A percentile compares a stretch with the other conserved stretches of the same genome.
These are phyloP conservation scores for Psilocybe subaeruginosa DNA, from an alignment of 768 basidiomycete genomes.

Conservation along the genomic window DNA sequence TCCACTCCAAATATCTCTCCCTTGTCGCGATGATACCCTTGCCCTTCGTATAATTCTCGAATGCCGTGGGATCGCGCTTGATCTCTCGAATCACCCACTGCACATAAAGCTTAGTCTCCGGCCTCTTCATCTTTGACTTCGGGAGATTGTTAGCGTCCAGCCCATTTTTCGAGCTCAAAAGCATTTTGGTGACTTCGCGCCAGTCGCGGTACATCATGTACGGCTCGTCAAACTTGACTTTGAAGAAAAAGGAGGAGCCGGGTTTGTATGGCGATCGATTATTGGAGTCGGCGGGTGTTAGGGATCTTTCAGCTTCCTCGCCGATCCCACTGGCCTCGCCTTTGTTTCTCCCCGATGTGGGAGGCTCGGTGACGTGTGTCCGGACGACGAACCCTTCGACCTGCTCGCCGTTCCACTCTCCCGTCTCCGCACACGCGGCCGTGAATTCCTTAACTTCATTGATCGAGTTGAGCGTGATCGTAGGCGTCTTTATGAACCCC, in stretches of 20 bases:
- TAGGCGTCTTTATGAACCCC: slow-evolving; percentile 86
- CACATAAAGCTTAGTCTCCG: slow-evolving; percentile 80
- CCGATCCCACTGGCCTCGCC: slow-evolving; percentile 26
- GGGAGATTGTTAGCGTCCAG: slow-evolving; percentile 45
- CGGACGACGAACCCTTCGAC: slow-evolving; percentile 78
- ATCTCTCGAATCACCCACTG: slow-evolving; percentile 87
- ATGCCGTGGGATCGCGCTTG: slow-evolving; percentile 54
- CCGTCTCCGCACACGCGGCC: slow-evolving; percentile 61
- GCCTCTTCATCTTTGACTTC: slow-evolving; percentile 68
- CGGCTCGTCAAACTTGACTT: slow-evolving; percentile 98
- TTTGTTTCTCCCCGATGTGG: slow-evolving; percentile 22
- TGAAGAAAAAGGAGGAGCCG: slow-evolving; percentile 96
- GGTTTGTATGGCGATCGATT: slow-evolving; percentile 65
- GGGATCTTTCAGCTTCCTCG: background rate
- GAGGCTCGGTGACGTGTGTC: slow-evolving; percentile 57
- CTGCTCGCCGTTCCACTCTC: slow-evolving; percentile 72
- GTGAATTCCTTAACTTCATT: slow-evolving; percentile 76
- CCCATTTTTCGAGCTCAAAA: slow-evolving; percentile 48
- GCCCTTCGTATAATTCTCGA: slow-evolving; percentile 65
- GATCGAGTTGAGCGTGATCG: slow-evolving; percentile 59
- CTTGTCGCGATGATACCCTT: slow-evolving; percentile 87
- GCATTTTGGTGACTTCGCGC: slow-evolving; percentile 87
- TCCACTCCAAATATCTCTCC: slow-evolving; percentile 77
- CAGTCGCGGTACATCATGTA: slow-evolving; percentile 99
- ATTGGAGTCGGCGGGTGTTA: background rate